Evolutionary conservation across 768 basidiomycete species (phyloP).

Genomic region (Roridomyces roridus): DNA sequence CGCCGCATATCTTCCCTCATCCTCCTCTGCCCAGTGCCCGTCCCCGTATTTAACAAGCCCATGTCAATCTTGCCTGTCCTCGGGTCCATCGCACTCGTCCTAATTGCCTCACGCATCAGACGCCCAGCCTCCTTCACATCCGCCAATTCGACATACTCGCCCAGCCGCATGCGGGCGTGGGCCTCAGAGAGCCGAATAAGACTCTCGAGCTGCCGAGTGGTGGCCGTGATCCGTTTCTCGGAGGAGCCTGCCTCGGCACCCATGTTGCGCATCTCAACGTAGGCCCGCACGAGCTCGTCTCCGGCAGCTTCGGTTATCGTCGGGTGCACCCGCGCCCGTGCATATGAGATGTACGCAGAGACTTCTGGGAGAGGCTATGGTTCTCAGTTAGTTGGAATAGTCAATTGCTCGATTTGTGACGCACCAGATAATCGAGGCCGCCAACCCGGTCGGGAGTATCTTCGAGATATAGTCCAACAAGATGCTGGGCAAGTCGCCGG

Average conservation of each 20-base stretch:
- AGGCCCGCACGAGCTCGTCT: constrained; percentile 82
- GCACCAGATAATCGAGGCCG: constrained; percentile 75
- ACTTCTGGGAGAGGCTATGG: constrained; percentile 85
- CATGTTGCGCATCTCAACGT: constrained; percentile 93
- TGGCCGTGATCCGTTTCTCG: constrained; percentile 97
- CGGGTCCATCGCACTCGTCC: constrained; percentile 94
- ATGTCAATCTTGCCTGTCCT: constrained; percentile 97
- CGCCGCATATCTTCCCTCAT: constrained; percentile 89
- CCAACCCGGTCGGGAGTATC: constrained; percentile 75
- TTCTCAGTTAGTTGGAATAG: not conserved
- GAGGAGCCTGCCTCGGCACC: constrained; percentile 86
- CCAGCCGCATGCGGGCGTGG: constrained; percentile 96
- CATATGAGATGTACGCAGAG: constrained; percentile 94
- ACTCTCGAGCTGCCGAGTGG: constrained; percentile 95
- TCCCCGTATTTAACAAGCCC: constrained; percentile 93
- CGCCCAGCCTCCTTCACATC: constrained; percentile 93
- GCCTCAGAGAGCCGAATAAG: constrained; percentile 97
- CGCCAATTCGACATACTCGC: constrained; percentile 79
- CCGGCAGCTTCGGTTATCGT: constrained; percentile 86
- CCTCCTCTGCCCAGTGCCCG: constrained; percentile 84
- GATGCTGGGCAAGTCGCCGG: constrained; percentile 86
- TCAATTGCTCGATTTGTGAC: constrained; percentile 29
- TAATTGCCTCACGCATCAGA: constrained; percentile 96
- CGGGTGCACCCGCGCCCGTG: constrained; percentile 85
- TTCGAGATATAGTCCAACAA: constrained; percentile 93